Conservation (phyloP, 306 rosid species). For the Sesbania bispinosa region DNA sequence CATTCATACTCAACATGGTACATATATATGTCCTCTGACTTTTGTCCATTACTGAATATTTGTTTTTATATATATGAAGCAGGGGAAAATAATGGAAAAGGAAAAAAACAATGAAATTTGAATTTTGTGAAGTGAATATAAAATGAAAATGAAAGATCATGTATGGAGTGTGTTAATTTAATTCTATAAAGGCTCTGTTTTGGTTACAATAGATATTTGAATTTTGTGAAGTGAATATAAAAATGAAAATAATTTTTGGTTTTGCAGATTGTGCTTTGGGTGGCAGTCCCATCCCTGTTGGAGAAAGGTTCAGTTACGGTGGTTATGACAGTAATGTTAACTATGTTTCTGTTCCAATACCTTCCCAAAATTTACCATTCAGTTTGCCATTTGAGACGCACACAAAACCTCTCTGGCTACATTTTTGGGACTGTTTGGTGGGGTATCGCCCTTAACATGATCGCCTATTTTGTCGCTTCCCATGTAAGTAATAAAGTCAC, state of each 20-base stretch:
- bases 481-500: constrained; percentile 80
- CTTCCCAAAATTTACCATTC: constrained; percentile 83
- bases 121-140: no score
- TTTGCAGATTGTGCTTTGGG: constrained; percentile 73
- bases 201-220: no score
- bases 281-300: constrained; percentile 56
- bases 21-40: not conserved
- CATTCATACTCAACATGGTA: not conserved
- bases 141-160: no score
- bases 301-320: constrained; percentile 57
- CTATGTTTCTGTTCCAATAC: constrained; percentile 69
- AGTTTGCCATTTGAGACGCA: constrained; percentile 65
- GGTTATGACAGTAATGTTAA: constrained; percentile 78
- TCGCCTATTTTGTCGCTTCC: constrained; percentile 88
- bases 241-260: no score
- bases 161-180: no score
- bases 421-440: constrained; percentile 93
- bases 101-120: no score
- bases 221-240: no score
- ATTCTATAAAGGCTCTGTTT: no score
- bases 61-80: no score
- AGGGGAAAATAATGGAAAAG: no score
- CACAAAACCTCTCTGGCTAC: constrained; percentile 82
- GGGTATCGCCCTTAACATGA: constrained; percentile 97
- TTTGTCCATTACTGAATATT: not conserved